Evolutionary conservation across 2,329 filamentous ascomycete genomes (phyloP), one percentile per base, ranked within the genome.

Genomic region (Cladosporium sp.): DNA sequence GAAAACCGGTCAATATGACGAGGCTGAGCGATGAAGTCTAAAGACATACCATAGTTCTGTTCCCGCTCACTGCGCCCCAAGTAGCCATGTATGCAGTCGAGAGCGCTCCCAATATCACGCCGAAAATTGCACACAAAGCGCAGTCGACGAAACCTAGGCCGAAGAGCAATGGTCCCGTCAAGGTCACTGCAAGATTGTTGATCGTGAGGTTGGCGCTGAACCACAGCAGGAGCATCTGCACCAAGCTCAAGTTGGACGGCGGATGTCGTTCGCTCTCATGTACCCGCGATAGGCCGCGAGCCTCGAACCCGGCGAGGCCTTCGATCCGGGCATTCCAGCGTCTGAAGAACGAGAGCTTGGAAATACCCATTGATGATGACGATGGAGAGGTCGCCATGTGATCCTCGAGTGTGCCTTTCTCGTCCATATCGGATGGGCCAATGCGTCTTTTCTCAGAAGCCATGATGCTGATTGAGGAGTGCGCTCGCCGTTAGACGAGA

Each of bases 161-260:
- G 57, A 75, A 70, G 1, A 74, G 69, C 8, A 76, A 58, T 5
- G 75, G 76, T 6, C 76, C 75, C 19, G 76, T 66, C n/a, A 77
- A 70, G 8, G 75, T 76, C 7, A 75, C 68, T 19, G 73, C 67
- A 25, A 78, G 70, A 52, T 78, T 78, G 60, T 75, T 77, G 34
- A 59, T 45, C 5, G 58, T 59, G 14, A 64, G 17, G 42, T 65
- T 64, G 9, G 59, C 62, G 28, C 58, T 59, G 49, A 61, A 57
- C 63, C 63, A 65, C 19, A 65, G 59, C 25, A 64, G 20, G 9
- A 58, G 39, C 60, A 65, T 65, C 38, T 65, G 62, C 39, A 60
- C 19, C 39, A 52, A 30, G 7, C 30, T 45, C 51, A 62, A 42
- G 20, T 45, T 14, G 14, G 63, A 64, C 14, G 30, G 22, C 14